These are phyloP conservation scores for Podaxis sp. DNA, from an alignment of 768 basidiomycete species.

Conservation along the genomic window DNA sequence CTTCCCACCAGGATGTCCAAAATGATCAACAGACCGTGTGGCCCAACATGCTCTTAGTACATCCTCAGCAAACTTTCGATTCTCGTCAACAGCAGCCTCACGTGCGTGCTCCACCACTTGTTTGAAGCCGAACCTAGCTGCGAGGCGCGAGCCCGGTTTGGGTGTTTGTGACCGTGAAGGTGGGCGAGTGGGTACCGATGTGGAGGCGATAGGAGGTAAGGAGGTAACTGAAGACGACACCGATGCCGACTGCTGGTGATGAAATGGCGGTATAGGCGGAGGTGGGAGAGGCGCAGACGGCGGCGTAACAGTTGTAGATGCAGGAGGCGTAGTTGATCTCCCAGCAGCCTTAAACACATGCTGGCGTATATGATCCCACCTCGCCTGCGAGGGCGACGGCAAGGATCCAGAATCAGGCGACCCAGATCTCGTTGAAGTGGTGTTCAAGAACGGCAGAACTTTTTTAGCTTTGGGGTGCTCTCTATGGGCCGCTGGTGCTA, in stretches of 20 bases:
- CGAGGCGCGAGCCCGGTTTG: slow-evolving; percentile 12
- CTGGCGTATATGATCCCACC: slow-evolving; percentile 52
- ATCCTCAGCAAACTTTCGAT: slow-evolving; percentile 49
- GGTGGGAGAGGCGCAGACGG: slow-evolving; percentile 12
- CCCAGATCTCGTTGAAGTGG: background rate
- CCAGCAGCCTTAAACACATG: slow-evolving; percentile 39
- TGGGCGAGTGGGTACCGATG: slow-evolving; percentile 15
- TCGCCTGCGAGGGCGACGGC: slow-evolving; percentile 15
- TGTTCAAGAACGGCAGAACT: background rate
- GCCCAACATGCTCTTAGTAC: slow-evolving; percentile 52
- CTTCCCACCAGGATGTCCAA: background rate
- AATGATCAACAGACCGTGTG: slow-evolving; percentile 41
- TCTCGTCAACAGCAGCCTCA: slow-evolving; percentile 45
- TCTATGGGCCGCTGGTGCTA: background rate
- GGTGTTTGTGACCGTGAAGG: slow-evolving; percentile 23
- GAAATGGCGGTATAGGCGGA: background rate
- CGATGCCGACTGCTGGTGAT: background rate
- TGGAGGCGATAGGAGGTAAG: slow-evolving; percentile 14
- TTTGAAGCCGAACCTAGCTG: slow-evolving; percentile 45
- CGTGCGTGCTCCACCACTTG: slow-evolving; percentile 65
- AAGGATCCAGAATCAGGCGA: background rate
- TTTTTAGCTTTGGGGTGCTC: background rate
- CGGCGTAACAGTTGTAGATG: too few species aligned
- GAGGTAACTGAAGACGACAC: too few species aligned
- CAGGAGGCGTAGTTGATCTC: slow-evolving; percentile 19